Conservation (phyloP, 352 stramenopile species). For the Aphanomyces euteiches region DNA sequence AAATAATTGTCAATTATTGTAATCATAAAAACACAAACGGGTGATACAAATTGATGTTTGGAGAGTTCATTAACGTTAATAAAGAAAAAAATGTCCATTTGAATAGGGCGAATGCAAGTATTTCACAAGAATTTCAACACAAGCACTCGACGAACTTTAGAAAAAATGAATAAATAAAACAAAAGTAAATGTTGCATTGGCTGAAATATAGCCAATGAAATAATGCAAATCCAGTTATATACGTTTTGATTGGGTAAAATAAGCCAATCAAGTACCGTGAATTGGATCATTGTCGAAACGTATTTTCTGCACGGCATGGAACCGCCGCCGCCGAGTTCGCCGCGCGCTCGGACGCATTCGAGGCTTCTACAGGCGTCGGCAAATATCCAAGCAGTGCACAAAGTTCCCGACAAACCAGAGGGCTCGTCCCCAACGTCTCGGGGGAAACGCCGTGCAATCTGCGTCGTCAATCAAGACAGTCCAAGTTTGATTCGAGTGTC, state of each 20-base stretch:
- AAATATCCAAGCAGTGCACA: conserved; percentile 14
- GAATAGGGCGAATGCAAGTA: not conserved
- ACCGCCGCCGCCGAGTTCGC: not conserved
- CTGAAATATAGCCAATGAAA: conserved; percentile 1
- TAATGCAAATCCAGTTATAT: not conserved
- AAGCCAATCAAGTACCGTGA: conserved; percentile 5
- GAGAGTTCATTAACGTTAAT: not conserved
- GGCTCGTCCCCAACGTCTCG: not conserved
- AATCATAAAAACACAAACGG: not conserved
- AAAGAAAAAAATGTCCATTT: not conserved
- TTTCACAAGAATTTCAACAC: not conserved
- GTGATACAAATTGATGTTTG: not conserved
- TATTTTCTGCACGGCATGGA: not conserved
- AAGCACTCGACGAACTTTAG: not conserved
- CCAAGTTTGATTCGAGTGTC: conserved; percentile 16
- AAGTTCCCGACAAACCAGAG: not conserved
- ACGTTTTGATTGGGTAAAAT: not conserved
- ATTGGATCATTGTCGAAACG: not conserved
- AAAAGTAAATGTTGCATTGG: not conserved
- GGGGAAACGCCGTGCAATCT: not conserved
- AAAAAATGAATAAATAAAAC: too few relatives aligned
- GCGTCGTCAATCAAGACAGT: not conserved
- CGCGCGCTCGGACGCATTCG: conserved; percentile 10
- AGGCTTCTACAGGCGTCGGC: conserved; percentile 25
- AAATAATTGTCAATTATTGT: not conserved